Percentiles rank a stretch among this genome's conserved stretches.
Evolutionary conservation across 352 stramenopile genomes (phyloP).

Genomic region (Pythium insidiosum): DNA sequence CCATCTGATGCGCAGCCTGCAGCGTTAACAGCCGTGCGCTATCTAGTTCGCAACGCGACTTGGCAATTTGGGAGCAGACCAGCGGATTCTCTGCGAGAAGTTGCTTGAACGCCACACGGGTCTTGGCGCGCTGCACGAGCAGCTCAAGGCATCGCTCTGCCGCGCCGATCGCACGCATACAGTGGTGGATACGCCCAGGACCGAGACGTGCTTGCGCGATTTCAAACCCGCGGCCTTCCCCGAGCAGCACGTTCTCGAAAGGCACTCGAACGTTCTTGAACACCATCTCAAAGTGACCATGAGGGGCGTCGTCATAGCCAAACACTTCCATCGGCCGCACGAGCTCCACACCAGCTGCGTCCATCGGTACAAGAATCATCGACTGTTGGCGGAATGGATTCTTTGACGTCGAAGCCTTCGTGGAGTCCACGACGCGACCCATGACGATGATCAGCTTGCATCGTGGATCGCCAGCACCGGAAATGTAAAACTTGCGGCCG

Average conservation of each 20-base stretch:
- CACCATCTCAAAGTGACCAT: constrained; percentile 94
- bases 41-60: constrained; percentile 75
- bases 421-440: constrained; percentile 48
- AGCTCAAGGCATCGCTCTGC: constrained; percentile 83
- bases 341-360: constrained; percentile 88
- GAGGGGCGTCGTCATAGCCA: constrained; percentile 95
- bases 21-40: constrained; percentile 82
- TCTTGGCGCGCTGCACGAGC: constrained; percentile 86
- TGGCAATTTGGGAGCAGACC: constrained; percentile 79
- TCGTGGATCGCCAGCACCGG: constrained; percentile 91
- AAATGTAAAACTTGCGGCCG: constrained; percentile 96
- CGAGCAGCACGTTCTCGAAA: constrained; percentile 77
- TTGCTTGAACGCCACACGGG: constrained; percentile 92
- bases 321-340: constrained; percentile 89
- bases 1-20: constrained; percentile 87
- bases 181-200: constrained; percentile 96
- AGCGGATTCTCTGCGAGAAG: constrained; percentile 85
- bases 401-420: constrained; percentile 14
- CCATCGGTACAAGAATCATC: constrained; percentile 90
- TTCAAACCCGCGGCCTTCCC: constrained; percentile 84
- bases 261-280: constrained; percentile 92
- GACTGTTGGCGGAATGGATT: constrained; percentile 71
- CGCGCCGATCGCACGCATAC: constrained; percentile 93
- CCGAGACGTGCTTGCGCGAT: constrained; percentile 91
- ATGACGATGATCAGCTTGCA: constrained; percentile 89